These are phyloP conservation scores for Fusarium tuaranense DNA, from an alignment of 2,329 filamentous ascomycete genomes.

Conservation along the genomic window DNA sequence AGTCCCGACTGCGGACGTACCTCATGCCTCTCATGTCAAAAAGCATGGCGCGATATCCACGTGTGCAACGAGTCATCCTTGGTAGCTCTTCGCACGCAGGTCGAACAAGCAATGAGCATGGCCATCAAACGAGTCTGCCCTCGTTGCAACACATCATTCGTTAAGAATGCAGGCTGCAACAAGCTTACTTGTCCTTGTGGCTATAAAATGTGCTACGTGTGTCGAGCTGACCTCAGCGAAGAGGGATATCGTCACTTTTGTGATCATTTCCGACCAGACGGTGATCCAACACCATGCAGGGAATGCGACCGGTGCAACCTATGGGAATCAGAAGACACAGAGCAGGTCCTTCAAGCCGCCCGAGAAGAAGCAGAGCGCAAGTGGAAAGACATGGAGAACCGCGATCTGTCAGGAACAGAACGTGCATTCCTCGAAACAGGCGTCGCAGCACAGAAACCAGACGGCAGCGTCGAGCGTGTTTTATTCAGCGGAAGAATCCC, in stretches of 20 bases:
- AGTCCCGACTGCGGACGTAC: conserved; percentile 74
- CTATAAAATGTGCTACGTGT: conserved; percentile 98
- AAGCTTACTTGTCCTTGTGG: conserved; percentile 96
- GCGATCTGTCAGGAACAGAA: conserved; percentile 66
- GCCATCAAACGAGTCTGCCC: conserved; percentile 97
- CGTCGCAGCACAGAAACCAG: conserved; percentile 48
- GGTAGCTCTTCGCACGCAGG: conserved; percentile 84
- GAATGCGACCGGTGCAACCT: conserved; percentile 87
- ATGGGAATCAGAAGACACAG: conserved; percentile 80
- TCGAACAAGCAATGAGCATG: conserved; percentile 93
- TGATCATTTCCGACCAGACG: conserved; percentile 89
- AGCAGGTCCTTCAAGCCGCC: conserved; percentile 74
- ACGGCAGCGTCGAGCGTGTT: conserved; percentile 48
- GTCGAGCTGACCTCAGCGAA: conserved; percentile 78
- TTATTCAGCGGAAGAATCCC: conserved; percentile 52
- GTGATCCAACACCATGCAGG: conserved; percentile 76
- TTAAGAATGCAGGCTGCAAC: conserved; percentile 95
- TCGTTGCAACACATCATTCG: conserved; percentile 88
- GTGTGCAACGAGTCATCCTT: conserved; percentile 88
- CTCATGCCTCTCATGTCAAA: conserved; percentile 86
- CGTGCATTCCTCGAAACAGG: conserved; percentile 69
- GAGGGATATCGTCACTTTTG: conserved; percentile 96
- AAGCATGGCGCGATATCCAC: conserved; percentile 89
- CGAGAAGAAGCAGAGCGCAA: conserved; percentile 77
- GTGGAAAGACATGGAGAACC: conserved; percentile 75